phyloP scores from a whole-genome alignment of 768 basidiomycete species.

The Lactarius sp. region DNA sequence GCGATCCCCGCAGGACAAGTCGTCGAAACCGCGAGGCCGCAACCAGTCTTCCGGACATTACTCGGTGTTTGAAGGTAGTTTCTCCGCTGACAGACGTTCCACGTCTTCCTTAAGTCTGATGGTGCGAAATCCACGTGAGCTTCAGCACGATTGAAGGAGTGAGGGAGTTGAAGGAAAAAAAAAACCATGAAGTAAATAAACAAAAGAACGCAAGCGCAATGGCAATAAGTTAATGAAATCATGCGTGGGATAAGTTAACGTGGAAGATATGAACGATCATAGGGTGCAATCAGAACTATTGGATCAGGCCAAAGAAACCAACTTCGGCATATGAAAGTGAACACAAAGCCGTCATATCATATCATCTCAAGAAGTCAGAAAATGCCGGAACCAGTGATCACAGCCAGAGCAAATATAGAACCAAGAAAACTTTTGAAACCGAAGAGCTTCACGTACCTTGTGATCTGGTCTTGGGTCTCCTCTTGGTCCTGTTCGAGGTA shows the following conservation, averaged over 20 bases:
- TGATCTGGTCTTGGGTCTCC: constrained; percentile 67
- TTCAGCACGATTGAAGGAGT: constrained; percentile 2
- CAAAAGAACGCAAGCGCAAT: constrained; percentile 18
- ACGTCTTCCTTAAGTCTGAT: constrained; percentile 66
- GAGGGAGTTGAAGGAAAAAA: not conserved
- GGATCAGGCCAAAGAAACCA: not conserved
- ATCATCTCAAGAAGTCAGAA: constrained; percentile 32
- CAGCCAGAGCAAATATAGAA: constrained; percentile 24
- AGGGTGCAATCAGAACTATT: not conserved
- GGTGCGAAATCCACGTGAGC: constrained; percentile 18
- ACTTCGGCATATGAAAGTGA: constrained; percentile 27
- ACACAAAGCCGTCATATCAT: constrained; percentile 2
- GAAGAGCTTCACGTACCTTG: constrained; percentile 68
- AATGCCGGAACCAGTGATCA: constrained; percentile 30
- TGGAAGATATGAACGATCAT: not conserved
- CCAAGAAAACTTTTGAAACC: constrained; percentile 43
- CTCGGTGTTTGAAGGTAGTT: constrained; percentile 26
- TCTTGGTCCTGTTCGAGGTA: constrained; percentile 78
- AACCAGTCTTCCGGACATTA: constrained; percentile 11
- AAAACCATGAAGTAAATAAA: not conserved
- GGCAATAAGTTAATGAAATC: constrained; percentile 24
- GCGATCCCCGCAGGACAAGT: constrained; percentile 1
- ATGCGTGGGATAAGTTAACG: not conserved
- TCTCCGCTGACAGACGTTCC: constrained; percentile 40
- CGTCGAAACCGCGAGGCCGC: constrained; percentile 14